Base-by-base conservation (phyloP, 1,284 basidiomycete genomes). In the Sanghuangporus weigelae region DNA sequence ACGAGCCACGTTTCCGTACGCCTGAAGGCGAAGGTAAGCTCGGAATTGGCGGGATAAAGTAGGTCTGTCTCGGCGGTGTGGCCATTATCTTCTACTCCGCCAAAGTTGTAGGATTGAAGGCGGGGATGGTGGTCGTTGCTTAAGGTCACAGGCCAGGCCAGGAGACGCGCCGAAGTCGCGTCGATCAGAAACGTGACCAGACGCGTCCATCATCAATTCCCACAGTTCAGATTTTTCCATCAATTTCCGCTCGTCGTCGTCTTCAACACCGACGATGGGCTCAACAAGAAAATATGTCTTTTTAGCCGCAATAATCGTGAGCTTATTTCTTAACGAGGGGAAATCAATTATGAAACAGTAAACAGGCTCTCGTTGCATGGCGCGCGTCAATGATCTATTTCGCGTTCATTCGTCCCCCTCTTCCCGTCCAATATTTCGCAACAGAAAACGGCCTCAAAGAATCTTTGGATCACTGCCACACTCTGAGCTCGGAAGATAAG, bases 1-100 rank as follows among this genome's bases (percentile, higher is more conserved):
- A 82, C 7, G 90, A 92, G 59, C 80, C 80, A 57, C 86, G 81
- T 62, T 76, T 75, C 60, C 83, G 79, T 50, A 83, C 81, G 49
- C 80, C 75, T 23, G 83, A 81, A 10, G 81, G 76, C 7, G 76
- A 76, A 3, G 73, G 72, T 19, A 75, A 60, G 48, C 66, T 66
- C 11, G 73, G 70, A 2, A 74, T 68, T 2, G 74, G 65, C 0
- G 72, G 71, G 12, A 73, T 76, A 54, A 75, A 74, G 50, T 78
- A 80, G 69, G 73, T 76, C 35, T 62, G 57, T 31, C 53, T 60
- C n/a, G 65, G 61, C 11, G 65, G 65, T 23, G 65, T 66, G n/a
- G 65, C 57, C 65, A 66, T 66, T 16, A 46, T 31, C 26, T 31
- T 31, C 5, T 31, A 31, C 26, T 31, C 26, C 26, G 3, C 26